Evolutionary conservation across 179 eudicot genomes (phyloP), one percentile per base, ranked within the genome.

Genomic region (Sideroxylon spinosum): DNA sequence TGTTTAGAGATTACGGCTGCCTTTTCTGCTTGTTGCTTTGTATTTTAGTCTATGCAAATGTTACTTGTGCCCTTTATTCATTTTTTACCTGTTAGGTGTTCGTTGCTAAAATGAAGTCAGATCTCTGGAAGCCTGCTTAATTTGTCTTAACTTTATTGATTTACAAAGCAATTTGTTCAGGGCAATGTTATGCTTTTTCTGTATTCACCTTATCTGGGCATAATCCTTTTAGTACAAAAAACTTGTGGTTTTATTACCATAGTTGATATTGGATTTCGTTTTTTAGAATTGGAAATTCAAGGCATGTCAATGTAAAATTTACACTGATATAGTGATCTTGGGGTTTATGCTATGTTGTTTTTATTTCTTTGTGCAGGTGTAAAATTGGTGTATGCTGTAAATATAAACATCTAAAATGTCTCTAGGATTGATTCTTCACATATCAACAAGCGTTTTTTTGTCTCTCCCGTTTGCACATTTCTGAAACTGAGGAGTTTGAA

Each of bases 231-330:
- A 32, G 29, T 44, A 46, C 56, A n/a, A 69, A 69, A 23, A 69
- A n/a, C 17, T 52, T 69, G 20, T 11, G 56, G 8, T 69, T 69
- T 4, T n/a, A 23, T 7, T 23, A 71, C 56, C 26, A 7, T 23
- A 20, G 74, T 20, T 23, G 37, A 49, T 71, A 14, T 71, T 4
- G 17, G 74, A 50, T 50, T 1, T 50, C 16, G 60, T 55, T 71
- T 71, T 19, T 71, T 71, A 26, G 25, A 12, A 49, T 9, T 71
- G 59, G 37, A 71, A 48, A 49, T 48, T 70, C 57, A 70, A 49
- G 12, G 74, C 74, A 49, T 49, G 53, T 29, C 23, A 7, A 7
- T 55, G 26, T 71, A 22, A 25, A 71, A 71, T 16, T 49, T 71
- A 26, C 74, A 50, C 74, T 0, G 57, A 14, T 23, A 56, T 49